Evolutionary conservation across 139 green algal genomes (phyloP), one percentile per base, ranked within the genome.

Genomic region (Raphidocelis subcapitata): DNA sequence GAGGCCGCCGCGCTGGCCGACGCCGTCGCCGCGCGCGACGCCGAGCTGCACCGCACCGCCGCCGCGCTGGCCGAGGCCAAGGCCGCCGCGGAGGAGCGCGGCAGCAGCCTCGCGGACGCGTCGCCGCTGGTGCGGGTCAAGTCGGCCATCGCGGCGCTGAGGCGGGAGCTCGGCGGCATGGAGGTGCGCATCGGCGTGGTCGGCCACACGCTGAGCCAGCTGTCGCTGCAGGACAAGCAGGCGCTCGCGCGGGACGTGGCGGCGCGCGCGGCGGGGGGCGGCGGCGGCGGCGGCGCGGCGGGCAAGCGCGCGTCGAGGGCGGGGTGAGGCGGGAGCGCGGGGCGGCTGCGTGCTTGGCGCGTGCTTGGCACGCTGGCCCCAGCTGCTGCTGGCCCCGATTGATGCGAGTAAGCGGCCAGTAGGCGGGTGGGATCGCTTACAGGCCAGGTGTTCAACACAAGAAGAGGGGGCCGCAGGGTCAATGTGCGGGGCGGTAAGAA

Each of bases 21-120:
- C 71, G 67, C 63, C n/a, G 83, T 94, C 33, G 74, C 73, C 4
- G 81, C 89, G 65, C 84, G 87, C 54, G 91, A 91, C 71, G 84
- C 81, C 26, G 86, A 94, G 84, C 83, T 92, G 61, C 80, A 87
- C 68, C 79, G 81, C 3, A 82, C 85, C 44, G 81, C 47, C 2
- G 73, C 92, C 78, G 83, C 90, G 52, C 79, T 94, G 62, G 81
- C 86, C 29, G 83, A 91, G n/a, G 80, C 84, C 44, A 86, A 89
- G 75, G 69, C 56, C 28, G 62, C 87, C 69, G 84, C 94, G 73
- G 85, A 93, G n/a, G 85, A 91, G 77, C 77, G 83, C 24, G 89
- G 90, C 52, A 86, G 74, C 79, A 92, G 85, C 85, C 91, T 96
- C 41, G 77, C 80, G 10, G 88, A 96, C 74, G 84, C 86, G 0